These are phyloP conservation scores for Pleurotus eryngii DNA, from an alignment of 768 basidiomycete species.

Conservation along the genomic window DNA sequence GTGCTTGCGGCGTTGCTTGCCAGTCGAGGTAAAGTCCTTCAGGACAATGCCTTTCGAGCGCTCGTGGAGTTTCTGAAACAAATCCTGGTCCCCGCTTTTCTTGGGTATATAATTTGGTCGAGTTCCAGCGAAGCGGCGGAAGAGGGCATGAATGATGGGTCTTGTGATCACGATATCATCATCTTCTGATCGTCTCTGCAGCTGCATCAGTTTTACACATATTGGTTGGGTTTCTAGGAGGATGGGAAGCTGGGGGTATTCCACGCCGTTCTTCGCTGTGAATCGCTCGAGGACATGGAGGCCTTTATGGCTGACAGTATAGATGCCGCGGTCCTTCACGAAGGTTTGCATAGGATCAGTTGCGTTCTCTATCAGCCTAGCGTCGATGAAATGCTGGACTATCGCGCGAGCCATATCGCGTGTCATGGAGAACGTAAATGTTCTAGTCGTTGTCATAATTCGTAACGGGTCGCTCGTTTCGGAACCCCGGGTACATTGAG, in stretches of 20 bases:
- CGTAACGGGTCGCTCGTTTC: conserved; percentile 5
- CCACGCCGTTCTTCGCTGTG: conserved; percentile 50
- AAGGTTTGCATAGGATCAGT: conserved; percentile 48
- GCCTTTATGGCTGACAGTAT: conserved; percentile 65
- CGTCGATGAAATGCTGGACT: conserved; percentile 64
- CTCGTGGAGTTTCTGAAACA: conserved; percentile 5
- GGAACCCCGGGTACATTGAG: conserved; percentile 6
- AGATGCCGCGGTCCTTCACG: conserved; percentile 68
- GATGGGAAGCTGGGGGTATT: conserved; percentile 43
- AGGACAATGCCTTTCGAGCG: conserved; percentile 5
- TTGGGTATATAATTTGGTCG: conserved; percentile 55
- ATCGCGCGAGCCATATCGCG: conserved; percentile 6
- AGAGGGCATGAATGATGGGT: conserved; percentile 66
- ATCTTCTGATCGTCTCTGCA: conserved; percentile 66
- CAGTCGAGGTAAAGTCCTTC: conserved; percentile 1
- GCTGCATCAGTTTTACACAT: conserved; percentile 74
- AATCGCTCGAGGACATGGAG: conserved; percentile 71
- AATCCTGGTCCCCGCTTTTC: conserved; percentile 17
- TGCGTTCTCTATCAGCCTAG: conserved; percentile 64
- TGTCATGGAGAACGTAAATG: conserved; percentile 8
- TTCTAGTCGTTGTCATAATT: conserved; percentile 7
- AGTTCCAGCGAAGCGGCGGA: conserved; percentile 67
- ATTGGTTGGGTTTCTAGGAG: conserved; percentile 73
- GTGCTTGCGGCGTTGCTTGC: neutral
- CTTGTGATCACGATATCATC: conserved; percentile 77